Conservation (phyloP, 352 stramenopile species). For the Pythium vanterpoolii region DNA sequence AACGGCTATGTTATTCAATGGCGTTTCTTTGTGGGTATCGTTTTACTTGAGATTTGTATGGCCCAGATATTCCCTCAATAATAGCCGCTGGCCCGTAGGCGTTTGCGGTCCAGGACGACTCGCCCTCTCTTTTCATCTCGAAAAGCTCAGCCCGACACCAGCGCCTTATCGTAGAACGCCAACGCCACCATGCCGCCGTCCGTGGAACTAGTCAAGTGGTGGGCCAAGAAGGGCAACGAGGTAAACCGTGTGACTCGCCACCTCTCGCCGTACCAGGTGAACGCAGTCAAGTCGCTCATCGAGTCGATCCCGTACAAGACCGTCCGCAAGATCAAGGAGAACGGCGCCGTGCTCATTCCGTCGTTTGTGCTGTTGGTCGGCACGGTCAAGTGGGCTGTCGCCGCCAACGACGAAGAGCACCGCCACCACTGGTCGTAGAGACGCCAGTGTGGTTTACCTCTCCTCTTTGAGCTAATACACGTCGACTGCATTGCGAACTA, state of each 20-base stretch:
- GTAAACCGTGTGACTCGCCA: slow-evolving; percentile 62
- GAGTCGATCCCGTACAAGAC: slow-evolving; percentile 72
- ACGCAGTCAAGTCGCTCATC: slow-evolving; percentile 68
- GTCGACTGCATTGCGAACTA: neutral
- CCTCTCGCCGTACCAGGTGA: slow-evolving; percentile 65
- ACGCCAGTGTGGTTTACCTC: neutral
- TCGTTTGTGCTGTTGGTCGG: slow-evolving; percentile 56
- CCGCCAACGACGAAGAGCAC: slow-evolving; percentile 77
- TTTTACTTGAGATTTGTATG: slow-evolving; percentile 1
- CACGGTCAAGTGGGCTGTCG: slow-evolving; percentile 68
- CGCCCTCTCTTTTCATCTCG: neutral
- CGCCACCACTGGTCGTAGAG: slow-evolving; percentile 76
- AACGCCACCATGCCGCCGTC: slow-evolving; percentile 33
- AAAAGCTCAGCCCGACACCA: neutral
- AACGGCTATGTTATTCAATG: neutral
- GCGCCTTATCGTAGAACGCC: neutral
- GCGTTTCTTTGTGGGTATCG: neutral
- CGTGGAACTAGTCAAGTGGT: slow-evolving; percentile 63
- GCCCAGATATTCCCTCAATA: neutral
- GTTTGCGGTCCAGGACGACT: slow-evolving; percentile 1
- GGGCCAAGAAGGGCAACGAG: slow-evolving; percentile 65
- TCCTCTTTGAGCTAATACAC: neutral
- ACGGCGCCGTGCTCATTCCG: slow-evolving; percentile 67
- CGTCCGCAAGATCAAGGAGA: slow-evolving; percentile 79
- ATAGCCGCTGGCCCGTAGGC: neutral